A percentile compares a stretch with the other conserved stretches of the same genome.
Evolutionary conservation across 768 basidiomycete genomes (phyloP).

Genomic region (Lentinula sp.): DNA sequence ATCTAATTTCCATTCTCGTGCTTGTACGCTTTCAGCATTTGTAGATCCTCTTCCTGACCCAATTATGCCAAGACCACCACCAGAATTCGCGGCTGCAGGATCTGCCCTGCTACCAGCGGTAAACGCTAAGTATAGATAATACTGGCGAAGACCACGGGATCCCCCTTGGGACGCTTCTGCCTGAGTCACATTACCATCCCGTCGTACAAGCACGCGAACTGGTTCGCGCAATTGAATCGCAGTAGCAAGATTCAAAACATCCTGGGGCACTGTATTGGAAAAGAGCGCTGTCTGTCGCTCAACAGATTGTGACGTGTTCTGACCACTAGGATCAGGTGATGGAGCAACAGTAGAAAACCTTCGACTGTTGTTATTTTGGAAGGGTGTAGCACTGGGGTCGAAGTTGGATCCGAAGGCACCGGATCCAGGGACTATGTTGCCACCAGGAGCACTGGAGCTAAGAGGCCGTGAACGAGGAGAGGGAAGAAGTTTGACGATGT

Average conservation of each 20-base stretch:
- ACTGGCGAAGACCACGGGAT: constrained; percentile 83
- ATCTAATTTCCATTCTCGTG: constrained; percentile 92
- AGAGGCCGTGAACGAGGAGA: constrained; percentile 70
- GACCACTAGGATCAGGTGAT: constrained; percentile 31
- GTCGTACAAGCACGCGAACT: constrained; percentile 93
- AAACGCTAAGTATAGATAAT: constrained; percentile 94
- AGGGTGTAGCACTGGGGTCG: constrained; percentile 36
- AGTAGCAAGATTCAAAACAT: constrained; percentile 92
- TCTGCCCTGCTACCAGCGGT: constrained; percentile 78
- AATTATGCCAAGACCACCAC: constrained; percentile 79
- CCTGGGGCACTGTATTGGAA: constrained; percentile 96
- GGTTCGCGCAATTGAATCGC: constrained; percentile 93
- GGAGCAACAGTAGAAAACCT: constrained; percentile 53
- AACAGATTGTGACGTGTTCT: constrained; percentile 30
- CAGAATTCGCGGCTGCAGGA: constrained; percentile 33
- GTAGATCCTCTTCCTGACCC: constrained; percentile 84
- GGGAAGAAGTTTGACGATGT: constrained; percentile 90
- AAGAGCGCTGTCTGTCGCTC: constrained; percentile 94
- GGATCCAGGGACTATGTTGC: constrained; percentile 27
- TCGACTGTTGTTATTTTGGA: constrained; percentile 35
- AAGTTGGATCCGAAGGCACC: constrained; percentile 39
- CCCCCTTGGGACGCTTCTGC: constrained; percentile 58
- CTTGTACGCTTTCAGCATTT: constrained; percentile 78
- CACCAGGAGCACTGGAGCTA: constrained; percentile 34
- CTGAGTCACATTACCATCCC: constrained; percentile 78